These are phyloP conservation scores for Torulaspora globosa DNA, from an alignment of 1,139 yeast genomes.

Conservation along the genomic window DNA sequence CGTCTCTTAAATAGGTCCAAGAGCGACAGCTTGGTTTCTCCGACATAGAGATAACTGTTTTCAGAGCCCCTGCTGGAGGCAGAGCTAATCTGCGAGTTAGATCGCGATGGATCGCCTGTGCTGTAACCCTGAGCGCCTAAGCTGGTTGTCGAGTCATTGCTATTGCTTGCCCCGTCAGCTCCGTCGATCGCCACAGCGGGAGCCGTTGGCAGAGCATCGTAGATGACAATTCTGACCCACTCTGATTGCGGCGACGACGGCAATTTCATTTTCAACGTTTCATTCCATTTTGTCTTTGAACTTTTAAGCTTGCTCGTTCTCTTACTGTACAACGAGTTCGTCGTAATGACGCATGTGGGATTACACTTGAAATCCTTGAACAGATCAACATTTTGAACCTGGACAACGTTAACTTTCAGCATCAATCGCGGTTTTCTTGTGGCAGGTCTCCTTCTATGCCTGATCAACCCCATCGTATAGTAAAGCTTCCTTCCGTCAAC, in stretches of 20 bases:
- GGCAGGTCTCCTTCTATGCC: constrained; percentile 18
- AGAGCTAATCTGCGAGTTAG: neutral
- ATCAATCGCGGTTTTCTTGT: constrained; percentile 18
- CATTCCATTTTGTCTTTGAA: constrained; percentile 28
- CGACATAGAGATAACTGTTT: constrained; percentile 29
- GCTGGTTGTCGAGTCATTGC: constrained; percentile 4
- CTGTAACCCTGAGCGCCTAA: constrained; percentile 2
- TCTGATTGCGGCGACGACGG: constrained; percentile 31
- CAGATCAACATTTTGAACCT: constrained; percentile 25
- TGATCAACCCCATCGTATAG: constrained; percentile 21
- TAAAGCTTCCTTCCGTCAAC: constrained; percentile 1
- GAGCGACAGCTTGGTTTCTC: constrained; percentile 32
- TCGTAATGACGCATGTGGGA: constrained; percentile 32
- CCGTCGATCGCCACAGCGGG: constrained; percentile 4
- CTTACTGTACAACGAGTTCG: constrained; percentile 27
- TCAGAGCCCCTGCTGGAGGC: neutral
- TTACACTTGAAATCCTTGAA: constrained; percentile 30
- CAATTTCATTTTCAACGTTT: constrained; percentile 28
- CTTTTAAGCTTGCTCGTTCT: constrained; percentile 26
- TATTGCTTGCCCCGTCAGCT: constrained; percentile 4
- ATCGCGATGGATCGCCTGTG: neutral
- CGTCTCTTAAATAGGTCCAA: constrained; percentile 27
- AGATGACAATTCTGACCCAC: constrained; percentile 29
- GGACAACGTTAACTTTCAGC: constrained; percentile 26
- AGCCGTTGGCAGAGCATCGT: constrained; percentile 25